phyloP scores from a whole-genome alignment of 176 grass and related monocot species.

The Musa itinerans region DNA sequence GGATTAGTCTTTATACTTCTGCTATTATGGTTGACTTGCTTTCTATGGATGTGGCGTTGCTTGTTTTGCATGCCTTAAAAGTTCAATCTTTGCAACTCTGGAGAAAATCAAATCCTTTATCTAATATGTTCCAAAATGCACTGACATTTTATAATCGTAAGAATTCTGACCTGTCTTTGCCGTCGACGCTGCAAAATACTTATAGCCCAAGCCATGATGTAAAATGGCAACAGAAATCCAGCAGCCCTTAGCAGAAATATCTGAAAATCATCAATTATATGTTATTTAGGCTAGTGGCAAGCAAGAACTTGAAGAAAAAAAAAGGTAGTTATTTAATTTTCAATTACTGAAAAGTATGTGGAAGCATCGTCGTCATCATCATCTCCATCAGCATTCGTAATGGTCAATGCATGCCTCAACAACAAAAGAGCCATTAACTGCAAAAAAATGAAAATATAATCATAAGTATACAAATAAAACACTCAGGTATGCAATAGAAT shows the following conservation, averaged over 20 bases:
- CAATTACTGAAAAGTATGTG: slow-evolving; percentile 67
- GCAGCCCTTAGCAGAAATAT: slow-evolving; percentile 85
- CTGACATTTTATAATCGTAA: background rate
- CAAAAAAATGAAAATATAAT: slow-evolving; percentile 9
- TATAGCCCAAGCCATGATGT: slow-evolving; percentile 96
- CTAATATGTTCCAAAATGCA: background rate
- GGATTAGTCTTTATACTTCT: background rate
- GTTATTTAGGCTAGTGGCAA: background rate
- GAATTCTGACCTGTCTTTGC: slow-evolving; percentile 57
- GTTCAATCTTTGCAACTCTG: background rate
- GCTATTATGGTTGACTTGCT: background rate
- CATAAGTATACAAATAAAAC: background rate
- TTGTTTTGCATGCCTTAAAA: background rate
- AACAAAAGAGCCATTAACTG: slow-evolving; percentile 97
- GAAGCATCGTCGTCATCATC: slow-evolving; percentile 79
- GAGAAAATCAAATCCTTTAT: background rate
- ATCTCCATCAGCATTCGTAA: slow-evolving; percentile 52
- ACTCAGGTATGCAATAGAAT: background rate
- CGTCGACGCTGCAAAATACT: slow-evolving; percentile 82
- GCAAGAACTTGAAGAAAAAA: background rate
- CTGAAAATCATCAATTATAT: slow-evolving; percentile 19
- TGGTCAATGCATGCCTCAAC: slow-evolving; percentile 75
- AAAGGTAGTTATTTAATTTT: background rate
- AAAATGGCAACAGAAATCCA: slow-evolving; percentile 92
- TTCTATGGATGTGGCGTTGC: background rate